Percentiles rank a stretch among this genome's conserved stretches.
These are phyloP conservation scores for Volvox africanus DNA, from an alignment of 139 green algal species.

Conservation along the genomic window DNA sequence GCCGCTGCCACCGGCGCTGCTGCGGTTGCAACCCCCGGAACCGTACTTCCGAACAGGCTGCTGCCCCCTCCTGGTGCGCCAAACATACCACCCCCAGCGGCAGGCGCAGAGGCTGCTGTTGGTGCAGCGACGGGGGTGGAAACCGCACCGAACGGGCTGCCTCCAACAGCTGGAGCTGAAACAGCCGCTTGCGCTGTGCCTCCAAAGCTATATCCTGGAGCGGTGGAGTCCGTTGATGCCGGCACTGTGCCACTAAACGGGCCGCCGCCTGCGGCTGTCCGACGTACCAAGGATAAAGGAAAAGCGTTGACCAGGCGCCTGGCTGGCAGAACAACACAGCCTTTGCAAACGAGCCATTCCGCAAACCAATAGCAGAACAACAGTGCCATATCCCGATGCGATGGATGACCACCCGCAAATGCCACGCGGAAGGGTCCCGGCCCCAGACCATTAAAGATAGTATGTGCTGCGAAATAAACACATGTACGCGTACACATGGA, in stretches of 20 bases:
- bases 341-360: too few relatives aligned
- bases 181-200: background rate
- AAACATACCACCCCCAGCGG: conserved; percentile 12
- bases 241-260: background rate
- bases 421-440: too few relatives aligned
- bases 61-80: background rate
- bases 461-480: too few relatives aligned
- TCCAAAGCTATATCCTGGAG: background rate
- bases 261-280: background rate
- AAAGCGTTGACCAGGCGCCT: too few relatives aligned
- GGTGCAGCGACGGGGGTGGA: background rate
- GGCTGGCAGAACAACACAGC: too few relatives aligned
- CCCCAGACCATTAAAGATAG: too few relatives aligned
- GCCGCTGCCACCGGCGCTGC: conserved; percentile 7
- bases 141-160: background rate
- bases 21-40: background rate
- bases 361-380: too few relatives aligned
- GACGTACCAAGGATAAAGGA: too few relatives aligned
- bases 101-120: background rate
- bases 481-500: too few relatives aligned
- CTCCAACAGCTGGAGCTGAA: background rate
- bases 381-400: too few relatives aligned
- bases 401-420: too few relatives aligned
- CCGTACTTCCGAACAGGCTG: background rate
- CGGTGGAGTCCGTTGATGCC: background rate